These are phyloP conservation scores for Hansenula lynferdii DNA, from an alignment of 1,139 yeast genomes.

Conservation along the genomic window DNA sequence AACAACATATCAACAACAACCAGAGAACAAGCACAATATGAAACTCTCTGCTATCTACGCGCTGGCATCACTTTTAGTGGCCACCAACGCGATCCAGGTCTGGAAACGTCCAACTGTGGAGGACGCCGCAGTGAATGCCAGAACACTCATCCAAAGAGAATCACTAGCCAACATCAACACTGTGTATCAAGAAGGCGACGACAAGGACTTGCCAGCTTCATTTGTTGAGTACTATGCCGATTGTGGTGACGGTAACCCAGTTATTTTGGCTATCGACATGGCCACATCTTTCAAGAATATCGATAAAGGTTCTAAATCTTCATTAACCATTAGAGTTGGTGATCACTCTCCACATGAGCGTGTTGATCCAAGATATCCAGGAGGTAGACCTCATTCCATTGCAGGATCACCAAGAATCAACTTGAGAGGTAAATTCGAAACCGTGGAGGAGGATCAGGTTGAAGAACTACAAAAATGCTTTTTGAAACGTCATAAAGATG, in stretches of 20 bases:
- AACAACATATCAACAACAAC: neutral
- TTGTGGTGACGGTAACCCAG: constrained; percentile 66
- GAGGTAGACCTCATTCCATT: constrained; percentile 45
- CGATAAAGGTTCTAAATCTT: constrained; percentile 46
- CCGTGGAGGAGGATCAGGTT: constrained; percentile 28
- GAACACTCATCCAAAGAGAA: constrained; percentile 54
- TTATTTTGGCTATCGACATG: constrained; percentile 59
- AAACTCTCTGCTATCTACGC: constrained; percentile 31
- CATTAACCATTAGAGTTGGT: constrained; percentile 59
- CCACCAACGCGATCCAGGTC: constrained; percentile 4
- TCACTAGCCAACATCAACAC: constrained; percentile 53
- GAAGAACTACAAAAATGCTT: constrained; percentile 46
- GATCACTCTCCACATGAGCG: constrained; percentile 44
- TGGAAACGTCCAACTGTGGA: constrained; percentile 27
- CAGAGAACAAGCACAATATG: neutral
- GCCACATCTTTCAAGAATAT: constrained; percentile 59
- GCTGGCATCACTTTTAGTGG: neutral
- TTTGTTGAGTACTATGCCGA: constrained; percentile 77
- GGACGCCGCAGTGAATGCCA: constrained; percentile 58
- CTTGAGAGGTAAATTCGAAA: constrained; percentile 45
- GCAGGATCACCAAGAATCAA: constrained; percentile 67
- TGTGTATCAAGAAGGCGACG: constrained; percentile 25
- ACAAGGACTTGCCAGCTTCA: constrained; percentile 50
- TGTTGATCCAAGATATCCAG: constrained; percentile 49
- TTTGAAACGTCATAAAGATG: constrained; percentile 58